A percentile compares a stretch with the other conserved stretches of the same genome.
Evolutionary conservation across 2,329 filamentous ascomycete species (phyloP).

Genomic region (Fusarium burgessii): DNA sequence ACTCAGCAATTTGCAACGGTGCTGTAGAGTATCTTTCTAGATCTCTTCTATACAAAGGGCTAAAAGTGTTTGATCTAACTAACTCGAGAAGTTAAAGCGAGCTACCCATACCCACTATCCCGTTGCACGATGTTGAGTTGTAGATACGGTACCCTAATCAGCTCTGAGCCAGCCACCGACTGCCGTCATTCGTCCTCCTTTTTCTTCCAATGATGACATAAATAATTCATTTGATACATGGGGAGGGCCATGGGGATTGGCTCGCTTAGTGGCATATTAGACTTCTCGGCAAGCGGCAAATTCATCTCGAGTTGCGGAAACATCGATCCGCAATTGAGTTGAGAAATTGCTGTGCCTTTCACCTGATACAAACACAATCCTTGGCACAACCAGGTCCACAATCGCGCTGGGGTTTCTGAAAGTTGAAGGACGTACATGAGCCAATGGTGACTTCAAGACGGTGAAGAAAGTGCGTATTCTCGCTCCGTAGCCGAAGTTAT

Average conservation of each 20-base stretch:
- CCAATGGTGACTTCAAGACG: neutral
- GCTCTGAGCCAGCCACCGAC: too few species aligned
- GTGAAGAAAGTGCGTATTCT: neutral
- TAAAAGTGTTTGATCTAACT: too few species aligned
- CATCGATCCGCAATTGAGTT: neutral
- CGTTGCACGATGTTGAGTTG: too few species aligned
- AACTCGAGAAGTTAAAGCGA: too few species aligned
- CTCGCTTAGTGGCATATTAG: neutral
- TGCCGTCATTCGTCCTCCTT: too few species aligned
- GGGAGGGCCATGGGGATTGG: neutral
- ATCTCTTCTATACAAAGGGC: too few species aligned
- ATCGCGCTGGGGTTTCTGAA: neutral
- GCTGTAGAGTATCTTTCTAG: too few species aligned
- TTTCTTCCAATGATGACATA: too few species aligned
- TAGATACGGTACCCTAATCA: too few species aligned
- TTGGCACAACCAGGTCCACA: slow-evolving; percentile 1
- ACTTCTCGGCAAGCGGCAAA: neutral
- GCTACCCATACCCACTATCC: too few species aligned
- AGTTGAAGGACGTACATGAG: neutral
- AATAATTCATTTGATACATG: neutral
- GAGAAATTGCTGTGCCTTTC: neutral
- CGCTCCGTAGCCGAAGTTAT: neutral
- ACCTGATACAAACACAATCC: neutral
- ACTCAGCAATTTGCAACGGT: too few species aligned
- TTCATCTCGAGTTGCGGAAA: neutral